Evolutionary conservation across 2,329 filamentous ascomycete species (phyloP), one percentile per base, ranked within the genome.

Genomic region (Aspergillus melleus): DNA sequence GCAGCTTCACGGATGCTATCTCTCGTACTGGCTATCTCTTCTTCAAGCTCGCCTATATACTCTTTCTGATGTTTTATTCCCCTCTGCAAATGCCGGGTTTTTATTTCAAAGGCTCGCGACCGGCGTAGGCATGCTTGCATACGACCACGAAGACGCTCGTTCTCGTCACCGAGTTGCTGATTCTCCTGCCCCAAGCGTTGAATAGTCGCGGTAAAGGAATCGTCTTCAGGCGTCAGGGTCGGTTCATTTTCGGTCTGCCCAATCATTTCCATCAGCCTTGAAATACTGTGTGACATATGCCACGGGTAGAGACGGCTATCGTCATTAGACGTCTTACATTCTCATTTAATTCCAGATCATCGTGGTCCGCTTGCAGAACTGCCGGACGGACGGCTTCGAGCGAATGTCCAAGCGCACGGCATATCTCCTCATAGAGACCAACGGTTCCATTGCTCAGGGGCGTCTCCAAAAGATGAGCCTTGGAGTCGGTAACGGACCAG

Each of bases 131-230:
- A 52, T 52, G 49, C 26, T n/a, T 52, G 6, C 26, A 52, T 52
- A 26, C 49, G 19, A 22, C 14, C 22, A 24, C 26, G 49, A 24
- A 52, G 49, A 24, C 26, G 49, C 16, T 52, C 49, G 14, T 22
- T n/a, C 26, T 52, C 26, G 49, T 30, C 6, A 26, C 14, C 16
- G 49, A 52, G 49, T 52, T 24, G 22, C 20, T 52, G 22, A 30
- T 52, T 52, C 26, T 52, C 49, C 16, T n/a, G 22, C 19, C 19
- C 26, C 26, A 52, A 30, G 8, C 49, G 49, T 26, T 52, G 49
- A 52, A 52, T 52, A 30, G 16, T 52, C 26, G 49, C 49, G 20
- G 49, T 52, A 52, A 52, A 52, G 16, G 49, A 52, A 26, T 52
- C 49, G 10, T 52, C 49, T 19, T 52, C 16, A 26, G 44, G 44